Evolutionary conservation across 352 stramenopile genomes (phyloP).

Genomic region (Nothophytophthora sp.): DNA sequence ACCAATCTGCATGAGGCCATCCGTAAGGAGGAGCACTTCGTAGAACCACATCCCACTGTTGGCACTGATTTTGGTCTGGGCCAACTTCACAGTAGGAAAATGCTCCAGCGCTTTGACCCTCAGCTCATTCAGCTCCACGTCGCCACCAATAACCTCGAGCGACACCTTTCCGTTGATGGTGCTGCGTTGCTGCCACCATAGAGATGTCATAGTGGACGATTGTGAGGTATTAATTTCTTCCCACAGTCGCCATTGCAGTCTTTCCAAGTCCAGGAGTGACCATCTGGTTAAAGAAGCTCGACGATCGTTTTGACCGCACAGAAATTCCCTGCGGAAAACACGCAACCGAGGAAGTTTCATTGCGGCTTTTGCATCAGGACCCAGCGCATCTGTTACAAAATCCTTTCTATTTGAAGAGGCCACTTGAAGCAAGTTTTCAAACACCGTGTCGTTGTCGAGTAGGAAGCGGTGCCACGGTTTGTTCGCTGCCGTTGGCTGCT

Average conservation of each 20-base stretch:
- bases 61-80: slow-evolving; percentile 43
- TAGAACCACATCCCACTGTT: slow-evolving; percentile 88
- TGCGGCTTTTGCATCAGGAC: slow-evolving; percentile 32
- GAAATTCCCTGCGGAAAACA: slow-evolving; percentile 16
- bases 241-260: slow-evolving; percentile 33
- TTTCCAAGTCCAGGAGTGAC: slow-evolving; percentile 30
- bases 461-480: slow-evolving; percentile 18
- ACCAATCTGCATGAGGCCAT: slow-evolving; percentile 94
- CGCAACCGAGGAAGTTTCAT: slow-evolving; percentile 35
- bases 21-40: slow-evolving; percentile 87
- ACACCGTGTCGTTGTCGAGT: slow-evolving; percentile 8
- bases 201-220: background rate
- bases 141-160: slow-evolving; percentile 65
- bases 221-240: slow-evolving; percentile 8
- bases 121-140: slow-evolving; percentile 61
- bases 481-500: background rate
- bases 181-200: slow-evolving; percentile 33
- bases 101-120: slow-evolving; percentile 64
- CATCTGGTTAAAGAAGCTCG: background rate
- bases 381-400: slow-evolving; percentile 13
- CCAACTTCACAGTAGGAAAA: slow-evolving; percentile 78
- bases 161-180: slow-evolving; percentile 4
- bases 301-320: slow-evolving; percentile 6
- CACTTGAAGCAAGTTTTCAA: slow-evolving; percentile 26
- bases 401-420: slow-evolving; percentile 21